Percentiles rank a stretch among this genome's conserved stretches.
These are phyloP conservation scores for Saccharomycopsis synnaedendra DNA, from an alignment of 805 yeast species.

Conservation along the genomic window DNA sequence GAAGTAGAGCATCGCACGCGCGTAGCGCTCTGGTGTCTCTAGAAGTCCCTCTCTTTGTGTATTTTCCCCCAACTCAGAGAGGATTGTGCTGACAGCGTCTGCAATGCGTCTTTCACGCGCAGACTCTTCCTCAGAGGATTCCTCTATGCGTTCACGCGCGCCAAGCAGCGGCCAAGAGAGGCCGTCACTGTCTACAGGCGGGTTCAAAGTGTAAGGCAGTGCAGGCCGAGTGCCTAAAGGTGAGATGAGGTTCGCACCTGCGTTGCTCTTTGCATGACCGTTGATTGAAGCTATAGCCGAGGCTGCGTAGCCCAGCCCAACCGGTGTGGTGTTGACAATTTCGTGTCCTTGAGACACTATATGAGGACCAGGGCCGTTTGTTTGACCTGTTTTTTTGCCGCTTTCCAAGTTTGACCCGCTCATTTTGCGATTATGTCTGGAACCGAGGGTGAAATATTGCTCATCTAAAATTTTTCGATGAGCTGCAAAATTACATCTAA, in stretches of 20 bases:
- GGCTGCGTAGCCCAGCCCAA: constrained; percentile 9
- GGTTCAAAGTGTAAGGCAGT: constrained; percentile 69
- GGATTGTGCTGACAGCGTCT: constrained; percentile 61
- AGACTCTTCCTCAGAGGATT: constrained; percentile 49
- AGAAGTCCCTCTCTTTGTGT: constrained; percentile 75
- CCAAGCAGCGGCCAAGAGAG: constrained; percentile 91
- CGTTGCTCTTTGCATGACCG: neutral
- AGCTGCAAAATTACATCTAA: too few species aligned
- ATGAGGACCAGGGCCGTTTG: neutral
- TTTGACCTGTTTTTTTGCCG: too few species aligned
- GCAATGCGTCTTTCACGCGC: constrained; percentile 72
- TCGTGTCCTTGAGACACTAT: constrained; percentile 3
- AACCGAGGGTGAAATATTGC: too few species aligned
- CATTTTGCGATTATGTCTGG: too few species aligned
- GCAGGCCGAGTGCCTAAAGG: constrained; percentile 71
- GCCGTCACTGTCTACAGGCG: constrained; percentile 85
- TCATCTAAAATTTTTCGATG: too few species aligned
- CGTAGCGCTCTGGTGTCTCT: constrained; percentile 94
- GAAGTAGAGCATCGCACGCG: constrained; percentile 90
- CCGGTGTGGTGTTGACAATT: constrained; percentile 6
- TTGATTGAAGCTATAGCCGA: constrained; percentile 7
- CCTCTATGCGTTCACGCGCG: constrained; percentile 66
- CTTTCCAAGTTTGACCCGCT: too few species aligned
- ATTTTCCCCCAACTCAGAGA: constrained; percentile 87
- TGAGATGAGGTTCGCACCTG: constrained; percentile 20